Evolutionary conservation across 805 yeast species (phyloP).

Genomic region (Candida saitoana): DNA sequence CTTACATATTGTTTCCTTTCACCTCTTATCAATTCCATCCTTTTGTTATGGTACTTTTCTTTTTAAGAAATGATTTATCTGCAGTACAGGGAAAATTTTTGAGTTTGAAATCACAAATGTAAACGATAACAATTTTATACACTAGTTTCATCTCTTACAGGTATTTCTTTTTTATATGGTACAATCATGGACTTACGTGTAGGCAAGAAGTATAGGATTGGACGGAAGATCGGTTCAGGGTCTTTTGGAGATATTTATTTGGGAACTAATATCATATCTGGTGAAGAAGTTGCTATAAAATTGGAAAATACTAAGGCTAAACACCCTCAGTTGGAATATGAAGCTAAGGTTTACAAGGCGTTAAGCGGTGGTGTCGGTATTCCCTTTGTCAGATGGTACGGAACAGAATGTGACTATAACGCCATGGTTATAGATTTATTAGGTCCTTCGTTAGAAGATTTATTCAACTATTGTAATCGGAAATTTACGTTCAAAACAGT

Average conservation of each 20-base stretch:
- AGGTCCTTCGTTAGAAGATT: constrained; percentile 93
- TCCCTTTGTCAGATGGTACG: constrained; percentile 93
- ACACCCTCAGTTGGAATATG: constrained; percentile 96
- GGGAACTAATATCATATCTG: constrained; percentile 88
- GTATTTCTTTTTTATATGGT: no score
- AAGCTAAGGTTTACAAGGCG: constrained; percentile 92
- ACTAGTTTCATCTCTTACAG: no score
- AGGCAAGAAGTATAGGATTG: constrained; percentile 90
- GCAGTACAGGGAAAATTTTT: not conserved
- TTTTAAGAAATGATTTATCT: no score
- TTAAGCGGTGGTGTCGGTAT: constrained; percentile 95
- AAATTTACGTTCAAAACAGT: constrained; percentile 93
- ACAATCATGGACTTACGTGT: constrained; percentile 31
- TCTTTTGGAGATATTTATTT: constrained; percentile 96
- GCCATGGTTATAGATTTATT: constrained; percentile 95
- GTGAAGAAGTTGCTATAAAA: constrained; percentile 97
- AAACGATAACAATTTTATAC: not conserved
- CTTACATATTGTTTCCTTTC: no score
- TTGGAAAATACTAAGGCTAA: constrained; percentile 84
- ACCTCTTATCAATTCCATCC: no score
- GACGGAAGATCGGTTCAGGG: constrained; percentile 94
- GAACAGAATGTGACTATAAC: constrained; percentile 92
- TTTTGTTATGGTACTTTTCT: no score
- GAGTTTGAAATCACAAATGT: not conserved
- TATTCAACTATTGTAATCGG: constrained; percentile 93